A percentile compares a stretch with the other conserved stretches of the same genome.
Evolutionary conservation across 2,329 filamentous ascomycete genomes (phyloP).

Genomic region (Myrmaecium sp.): DNA sequence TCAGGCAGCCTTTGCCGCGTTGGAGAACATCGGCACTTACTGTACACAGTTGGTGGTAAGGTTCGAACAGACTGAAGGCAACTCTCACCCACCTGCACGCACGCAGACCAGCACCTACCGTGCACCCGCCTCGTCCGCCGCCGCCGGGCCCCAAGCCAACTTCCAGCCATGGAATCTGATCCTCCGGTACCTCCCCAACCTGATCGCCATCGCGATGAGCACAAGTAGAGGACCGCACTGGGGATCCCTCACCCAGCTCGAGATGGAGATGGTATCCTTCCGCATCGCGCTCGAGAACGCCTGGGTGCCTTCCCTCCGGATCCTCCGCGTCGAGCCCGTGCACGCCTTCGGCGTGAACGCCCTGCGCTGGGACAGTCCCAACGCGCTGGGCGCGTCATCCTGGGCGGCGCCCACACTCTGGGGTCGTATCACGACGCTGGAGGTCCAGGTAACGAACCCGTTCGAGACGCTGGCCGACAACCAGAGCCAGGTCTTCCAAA

Average conservation of each 20-base stretch:
- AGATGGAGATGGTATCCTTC: slow-evolving; percentile 1
- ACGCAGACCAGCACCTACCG: not conserved
- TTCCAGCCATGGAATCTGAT: too few relatives aligned
- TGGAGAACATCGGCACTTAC: not conserved
- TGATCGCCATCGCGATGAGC: slow-evolving; percentile 1
- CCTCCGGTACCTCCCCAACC: not conserved
- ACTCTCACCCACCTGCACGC: not conserved
- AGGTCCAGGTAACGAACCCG: slow-evolving; percentile 2
- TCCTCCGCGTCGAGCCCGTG: slow-evolving; percentile 2
- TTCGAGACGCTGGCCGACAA: not conserved
- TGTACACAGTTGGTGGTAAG: slow-evolving; percentile 1
- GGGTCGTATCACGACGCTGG: not conserved
- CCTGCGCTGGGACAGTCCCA: slow-evolving; percentile 3
- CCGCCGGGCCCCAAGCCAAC: too few relatives aligned
- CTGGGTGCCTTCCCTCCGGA: not conserved
- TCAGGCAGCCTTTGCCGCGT: not conserved
- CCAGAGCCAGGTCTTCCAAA: slow-evolving; percentile 2
- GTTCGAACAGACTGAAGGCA: not conserved
- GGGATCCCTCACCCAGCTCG: not conserved
- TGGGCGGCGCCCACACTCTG: slow-evolving; percentile 2
- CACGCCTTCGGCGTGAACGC: slow-evolving; percentile 1
- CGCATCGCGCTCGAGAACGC: slow-evolving; percentile 3
- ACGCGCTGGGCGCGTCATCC: not conserved
- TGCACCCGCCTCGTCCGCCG: not conserved
- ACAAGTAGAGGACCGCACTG: not conserved